Conservation (phyloP, 225 moss, liverwort and hornwort genomes). For the Physcomitrellopsis africana region DNA sequence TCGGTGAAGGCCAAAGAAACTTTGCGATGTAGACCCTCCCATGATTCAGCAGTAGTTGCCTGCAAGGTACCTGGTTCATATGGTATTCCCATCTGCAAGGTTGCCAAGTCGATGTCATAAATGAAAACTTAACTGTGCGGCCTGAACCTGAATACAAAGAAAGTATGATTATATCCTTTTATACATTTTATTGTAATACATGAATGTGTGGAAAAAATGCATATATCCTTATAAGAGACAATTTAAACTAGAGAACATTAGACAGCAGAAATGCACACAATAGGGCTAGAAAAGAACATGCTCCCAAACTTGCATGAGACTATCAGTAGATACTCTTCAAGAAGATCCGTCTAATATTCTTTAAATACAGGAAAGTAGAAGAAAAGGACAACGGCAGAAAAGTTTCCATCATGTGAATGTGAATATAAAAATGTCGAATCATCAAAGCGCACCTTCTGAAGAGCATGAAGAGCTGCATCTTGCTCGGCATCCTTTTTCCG, state of each 20-base stretch:
- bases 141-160: neutral
- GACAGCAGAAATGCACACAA: neutral
- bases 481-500: slow-evolving; percentile 99
- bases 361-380: neutral
- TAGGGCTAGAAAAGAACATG: neutral
- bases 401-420: slow-evolving; percentile 23
- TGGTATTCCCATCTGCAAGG: slow-evolving; percentile 72
- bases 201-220: too few relatives aligned
- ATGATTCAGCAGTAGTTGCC: slow-evolving; percentile 65
- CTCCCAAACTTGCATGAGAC: neutral
- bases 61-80: slow-evolving; percentile 57
- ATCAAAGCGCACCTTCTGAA: slow-evolving; percentile 65
- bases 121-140: neutral
- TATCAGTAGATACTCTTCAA: neutral
- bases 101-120: slow-evolving; percentile 22
- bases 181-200: too few relatives aligned
- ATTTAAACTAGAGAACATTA: neutral
- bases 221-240: too few relatives aligned
- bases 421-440: slow-evolving; percentile 7
- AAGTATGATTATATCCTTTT: neutral
- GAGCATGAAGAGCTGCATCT: slow-evolving; percentile 81
- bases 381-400: neutral
- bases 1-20: slow-evolving; percentile 75
- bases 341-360: neutral
- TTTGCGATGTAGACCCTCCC: slow-evolving; percentile 75